phyloP scores from a whole-genome alignment of 257 asterid genomes.

The Datura wrightii region DNA sequence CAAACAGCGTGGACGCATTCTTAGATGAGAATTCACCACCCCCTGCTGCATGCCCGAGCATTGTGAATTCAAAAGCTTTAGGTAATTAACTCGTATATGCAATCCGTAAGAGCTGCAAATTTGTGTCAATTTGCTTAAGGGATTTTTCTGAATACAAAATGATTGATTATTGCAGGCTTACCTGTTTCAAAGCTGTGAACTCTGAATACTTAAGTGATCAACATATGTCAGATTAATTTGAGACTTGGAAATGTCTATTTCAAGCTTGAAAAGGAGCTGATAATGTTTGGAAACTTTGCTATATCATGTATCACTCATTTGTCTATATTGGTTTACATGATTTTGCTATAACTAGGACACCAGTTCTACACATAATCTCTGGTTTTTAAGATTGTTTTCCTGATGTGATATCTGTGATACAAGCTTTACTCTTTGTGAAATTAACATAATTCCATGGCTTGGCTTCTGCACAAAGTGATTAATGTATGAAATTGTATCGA shows the following conservation, averaged over 20 bases:
- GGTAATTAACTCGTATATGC: constrained; percentile 49
- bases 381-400: background rate
- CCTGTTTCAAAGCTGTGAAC: constrained; percentile 75
- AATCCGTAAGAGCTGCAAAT: background rate
- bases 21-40: constrained; percentile 69
- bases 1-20: constrained; percentile 79
- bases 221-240: background rate
- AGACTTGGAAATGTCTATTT: constrained; percentile 5
- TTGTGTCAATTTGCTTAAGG: background rate
- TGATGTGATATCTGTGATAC: background rate
- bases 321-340: constrained; percentile 16
- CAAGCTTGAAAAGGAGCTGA: background rate
- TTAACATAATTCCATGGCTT: background rate
- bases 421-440: background rate
- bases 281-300: constrained; percentile 7
- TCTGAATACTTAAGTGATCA: background rate
- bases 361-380: background rate
- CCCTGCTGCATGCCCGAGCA: constrained; percentile 95
- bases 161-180: constrained; percentile 54
- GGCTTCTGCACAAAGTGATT: too few species aligned
- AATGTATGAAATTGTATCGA: too few species aligned
- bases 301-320: background rate
- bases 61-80: constrained; percentile 82
- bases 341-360: constrained; percentile 16
- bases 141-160: background rate